Evolutionary conservation across 805 yeast genomes (phyloP), one percentile per base, ranked within the genome.

Genomic region (Candida hungchunana): DNA sequence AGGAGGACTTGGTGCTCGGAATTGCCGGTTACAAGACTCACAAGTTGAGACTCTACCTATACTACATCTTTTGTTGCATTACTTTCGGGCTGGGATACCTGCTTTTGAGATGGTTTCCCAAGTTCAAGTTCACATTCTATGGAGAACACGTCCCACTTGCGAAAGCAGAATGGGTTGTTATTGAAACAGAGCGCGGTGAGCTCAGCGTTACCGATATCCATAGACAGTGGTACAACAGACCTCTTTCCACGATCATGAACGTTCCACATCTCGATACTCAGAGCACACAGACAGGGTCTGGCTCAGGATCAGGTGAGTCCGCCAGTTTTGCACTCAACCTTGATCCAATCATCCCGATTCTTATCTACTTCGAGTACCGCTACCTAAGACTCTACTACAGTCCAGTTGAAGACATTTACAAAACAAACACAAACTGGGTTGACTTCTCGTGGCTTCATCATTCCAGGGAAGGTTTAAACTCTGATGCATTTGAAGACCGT

Each of bases 131-230:
- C 34, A 68, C 68, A 36, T 60, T 85, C 43, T 69, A 73, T 66
- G 96, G 95, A 6, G 60, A 62, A 14, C 66, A 68, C 19, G 68
- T 74, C 4, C 82, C 94, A 0, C 64, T 93, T 42, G 96, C 87
- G 1, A 71, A 73, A 43, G 82, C 96, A 21, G 95, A 88, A 51
- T 86, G 96, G 93, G 82, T 89, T 12, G 95, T 88, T 13, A 71
- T 93, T 17, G 99, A 93, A 61, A 94, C 87, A 48, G 97, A 89
- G 56, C 82, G 77, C 67, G 97, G 97, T 14, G 95, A 87, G 49
- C 69, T 93, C 43, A 69, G 73, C 24, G 71, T 81, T 14, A 70
- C 76, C 4, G 57, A 63, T 3, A 77, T 93, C 11, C 51, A 64
- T 1, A 72, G 81, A 45, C 60, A 63, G 29, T 71, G 84, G 66